Evolutionary conservation across 2,329 filamentous ascomycete species (phyloP), one percentile per base, ranked within the genome.

Genomic region (Monilinia fructigena): DNA sequence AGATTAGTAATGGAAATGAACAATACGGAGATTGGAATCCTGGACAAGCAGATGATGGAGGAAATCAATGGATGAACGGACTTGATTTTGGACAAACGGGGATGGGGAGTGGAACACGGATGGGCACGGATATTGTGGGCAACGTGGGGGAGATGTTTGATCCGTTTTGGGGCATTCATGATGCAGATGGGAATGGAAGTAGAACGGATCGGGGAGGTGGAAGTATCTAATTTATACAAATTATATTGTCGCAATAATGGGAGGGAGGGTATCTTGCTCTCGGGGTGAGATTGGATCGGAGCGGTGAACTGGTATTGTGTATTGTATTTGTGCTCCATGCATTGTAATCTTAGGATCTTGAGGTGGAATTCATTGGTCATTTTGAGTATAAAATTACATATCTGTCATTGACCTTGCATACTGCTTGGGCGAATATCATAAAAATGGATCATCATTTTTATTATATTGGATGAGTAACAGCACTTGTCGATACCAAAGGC

Each of bases 21-120:
- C 58, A 60, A 10, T 60, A 60, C 23, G 12, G 20, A 50, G 58
- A 50, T 60, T 60, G 58, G 58, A 60, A 50, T 50, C 20, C 58
- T 18, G 58, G 58, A 26, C 8, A 60, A 6, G 20, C 28, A 26
- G 58, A 50, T 38, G 45, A 50, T 50, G 58, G 58, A 23, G 58
- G 48, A 26, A 18, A 28, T 0, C 58, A 60, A 18, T 60, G 58
- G 58, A 60, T 60, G 2, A 60, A 60, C 5, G 28, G 40, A 7
- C 40, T 58, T 26, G 26, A 47, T 40, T 48, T 56, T 11, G 62
- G 40, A 2, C 40, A 26, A 2, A 14, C 52, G 45, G 62, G 53
- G 6, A 31, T 48, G n/a, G 38, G 38, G 40, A 59, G 50, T 55
- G 53, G 42, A 16, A 58, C 20, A 31, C 40, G 28, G 16, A 20